phyloP scores from a whole-genome alignment of 1,139 yeast genomes.

The Debaryomycetaceae sp. region DNA sequence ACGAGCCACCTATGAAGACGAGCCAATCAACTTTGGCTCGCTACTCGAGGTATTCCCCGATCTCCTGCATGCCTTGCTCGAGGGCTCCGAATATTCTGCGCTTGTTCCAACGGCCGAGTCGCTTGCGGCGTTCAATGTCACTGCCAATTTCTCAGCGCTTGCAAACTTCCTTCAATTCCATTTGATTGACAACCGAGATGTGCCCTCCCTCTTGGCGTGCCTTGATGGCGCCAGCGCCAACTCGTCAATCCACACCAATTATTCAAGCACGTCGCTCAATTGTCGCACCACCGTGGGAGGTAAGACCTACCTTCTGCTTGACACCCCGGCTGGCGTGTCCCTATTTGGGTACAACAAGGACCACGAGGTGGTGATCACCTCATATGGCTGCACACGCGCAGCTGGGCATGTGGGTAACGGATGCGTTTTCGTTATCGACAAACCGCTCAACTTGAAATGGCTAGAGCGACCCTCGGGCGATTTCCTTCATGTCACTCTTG shows the following conservation, averaged over 20 bases:
- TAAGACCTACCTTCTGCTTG: conserved; percentile 28
- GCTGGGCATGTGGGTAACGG: conserved; percentile 21
- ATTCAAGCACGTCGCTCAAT: conserved; percentile 33
- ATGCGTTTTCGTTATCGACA: conserved; percentile 70
- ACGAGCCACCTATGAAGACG: conserved; percentile 29
- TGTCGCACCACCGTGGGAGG: conserved; percentile 41
- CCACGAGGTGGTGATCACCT: conserved; percentile 60
- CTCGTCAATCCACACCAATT: conserved; percentile 23
- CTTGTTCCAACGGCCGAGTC: conserved; percentile 69
- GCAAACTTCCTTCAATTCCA: conserved; percentile 62
- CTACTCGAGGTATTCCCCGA: conserved; percentile 39
- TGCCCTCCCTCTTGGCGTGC: conserved; percentile 30
- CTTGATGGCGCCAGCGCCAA: conserved; percentile 13
- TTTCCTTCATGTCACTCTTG: conserved; percentile 53
- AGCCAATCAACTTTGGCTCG: conserved; percentile 34
- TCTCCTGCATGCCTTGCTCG: conserved; percentile 16
- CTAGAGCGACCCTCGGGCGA: conserved; percentile 37
- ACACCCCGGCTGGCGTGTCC: conserved; percentile 30
- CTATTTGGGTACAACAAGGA: conserved; percentile 47
- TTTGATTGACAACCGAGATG: conserved; percentile 54
- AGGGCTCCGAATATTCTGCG: conserved; percentile 50
- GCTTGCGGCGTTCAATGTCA: conserved; percentile 48
- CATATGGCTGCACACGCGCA: conserved; percentile 61
- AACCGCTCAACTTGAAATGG: conserved; percentile 59
- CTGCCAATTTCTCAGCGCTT: conserved; percentile 40